phyloP scores from a whole-genome alignment of 2,329 filamentous ascomycete species.

The Emergomyces africanus region DNA sequence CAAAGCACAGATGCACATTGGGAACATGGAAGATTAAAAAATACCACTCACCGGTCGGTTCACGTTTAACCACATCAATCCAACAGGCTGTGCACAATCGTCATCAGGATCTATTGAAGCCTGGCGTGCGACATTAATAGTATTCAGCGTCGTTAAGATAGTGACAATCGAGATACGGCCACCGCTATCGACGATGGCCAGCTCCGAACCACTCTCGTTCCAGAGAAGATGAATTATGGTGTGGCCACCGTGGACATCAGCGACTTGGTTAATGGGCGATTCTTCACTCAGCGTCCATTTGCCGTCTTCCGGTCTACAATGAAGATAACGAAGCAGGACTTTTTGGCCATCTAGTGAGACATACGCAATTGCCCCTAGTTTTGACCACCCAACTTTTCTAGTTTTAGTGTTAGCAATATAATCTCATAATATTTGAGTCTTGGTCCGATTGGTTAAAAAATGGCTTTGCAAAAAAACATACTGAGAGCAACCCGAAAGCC shows the following conservation, averaged over 20 bases:
- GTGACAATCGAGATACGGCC: constrained; percentile 66
- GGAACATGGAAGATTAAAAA: constrained; percentile 1
- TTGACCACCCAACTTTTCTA: constrained; percentile 80
- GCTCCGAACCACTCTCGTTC: constrained; percentile 63
- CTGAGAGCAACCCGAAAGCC: constrained; percentile 67
- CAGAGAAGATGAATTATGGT: constrained; percentile 71
- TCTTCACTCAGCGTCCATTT: constrained; percentile 65
- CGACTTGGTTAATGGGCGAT: constrained; percentile 49
- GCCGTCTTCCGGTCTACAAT: constrained; percentile 54
- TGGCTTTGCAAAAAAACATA: constrained; percentile 38
- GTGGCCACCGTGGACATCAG: constrained; percentile 48
- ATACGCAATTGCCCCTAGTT: constrained; percentile 69
- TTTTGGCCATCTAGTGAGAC: constrained; percentile 59
- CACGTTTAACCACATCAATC: constrained; percentile 69
- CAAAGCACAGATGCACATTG: background rate
- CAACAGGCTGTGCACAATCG: constrained; percentile 68
- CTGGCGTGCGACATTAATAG: constrained; percentile 48
- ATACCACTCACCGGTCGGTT: constrained; percentile 36
- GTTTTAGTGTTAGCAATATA: constrained; percentile 13
- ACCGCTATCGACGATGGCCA: constrained; percentile 69
- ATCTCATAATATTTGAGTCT: background rate
- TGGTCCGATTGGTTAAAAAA: background rate
- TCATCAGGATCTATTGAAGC: constrained; percentile 57
- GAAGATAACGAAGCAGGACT: constrained; percentile 61
- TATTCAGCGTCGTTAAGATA: constrained; percentile 60